Evolutionary conservation across 371 early-diverging fungal genomes (phyloP), one percentile per base, ranked within the genome.

Genomic region (Actinomortierella ambigua): DNA sequence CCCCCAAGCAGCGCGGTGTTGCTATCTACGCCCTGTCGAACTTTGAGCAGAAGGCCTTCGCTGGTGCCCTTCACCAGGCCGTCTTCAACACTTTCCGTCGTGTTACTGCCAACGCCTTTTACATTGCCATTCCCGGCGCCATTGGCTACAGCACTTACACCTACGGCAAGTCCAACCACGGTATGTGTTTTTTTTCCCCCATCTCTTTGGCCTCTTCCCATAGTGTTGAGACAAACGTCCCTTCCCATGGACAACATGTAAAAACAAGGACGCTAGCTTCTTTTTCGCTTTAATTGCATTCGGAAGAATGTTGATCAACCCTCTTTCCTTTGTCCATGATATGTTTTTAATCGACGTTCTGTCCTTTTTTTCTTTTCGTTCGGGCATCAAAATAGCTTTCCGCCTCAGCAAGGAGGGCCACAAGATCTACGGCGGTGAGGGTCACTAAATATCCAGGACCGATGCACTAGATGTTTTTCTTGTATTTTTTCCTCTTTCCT

Each of bases 81-180:
- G 79, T 91, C 46, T 89, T 89, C 85, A 92, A 92, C 86, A 85
- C 90, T 59, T 80, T 88, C 76, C 89, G 91, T 64, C 89, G 93
- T 69, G 80, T 85, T 55, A 69, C 81, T 44, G 85, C 86, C 50
- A 89, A 93, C 75, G 67, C 88, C 42, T 86, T 87, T 61, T 93
- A 92, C 77, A 80, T 92, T 67, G 88, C 83, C 64, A 81, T 85
- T 58, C 88, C 90, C 41, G 63, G 86, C 50, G 83, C 81, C 63
- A 29, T 88, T 28, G 88, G 84, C 60, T 91, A 89, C 78, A 75
- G 76, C 49, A 77, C 87, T 61, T 89, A 82, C 71, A 71, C 82
- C 60, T 81, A 79, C 69, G 88, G 88, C 71, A 88, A 84, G 53
- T 65, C 78, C 56, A 84, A 79, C 56, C 88, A 90, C 78, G 87